Conservation (phyloP, 2,329 filamentous ascomycete species). For the Colletotrichum sidae region DNA sequence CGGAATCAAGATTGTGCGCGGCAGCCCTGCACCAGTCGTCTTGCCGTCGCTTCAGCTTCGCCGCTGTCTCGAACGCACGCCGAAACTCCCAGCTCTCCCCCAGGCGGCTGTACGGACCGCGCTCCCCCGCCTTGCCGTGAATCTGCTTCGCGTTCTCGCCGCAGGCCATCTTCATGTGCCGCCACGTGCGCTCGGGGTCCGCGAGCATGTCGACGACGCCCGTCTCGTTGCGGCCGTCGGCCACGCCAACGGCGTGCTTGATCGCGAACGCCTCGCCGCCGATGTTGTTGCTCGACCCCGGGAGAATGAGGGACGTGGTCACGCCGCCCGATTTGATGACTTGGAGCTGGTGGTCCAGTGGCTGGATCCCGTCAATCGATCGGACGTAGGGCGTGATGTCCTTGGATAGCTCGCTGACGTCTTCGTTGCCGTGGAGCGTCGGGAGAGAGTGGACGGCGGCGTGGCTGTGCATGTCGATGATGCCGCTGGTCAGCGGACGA, state of each 20-base stretch:
- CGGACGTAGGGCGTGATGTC: conserved; percentile 77
- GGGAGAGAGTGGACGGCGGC: conserved; percentile 70
- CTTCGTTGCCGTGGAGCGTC: conserved; percentile 62
- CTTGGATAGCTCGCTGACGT: conserved; percentile 73
- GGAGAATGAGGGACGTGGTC: conserved; percentile 74
- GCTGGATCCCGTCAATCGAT: conserved; percentile 73
- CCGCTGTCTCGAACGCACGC: conserved; percentile 73
- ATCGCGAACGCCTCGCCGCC: conserved; percentile 77
- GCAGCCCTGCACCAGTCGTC: conserved; percentile 76
- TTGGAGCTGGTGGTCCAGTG: conserved; percentile 72
- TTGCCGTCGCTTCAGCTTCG: conserved; percentile 66
- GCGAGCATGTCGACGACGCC: conserved; percentile 73
- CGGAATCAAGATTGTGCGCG: conserved; percentile 59
- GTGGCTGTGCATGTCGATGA: conserved; percentile 80
- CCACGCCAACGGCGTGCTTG: conserved; percentile 73
- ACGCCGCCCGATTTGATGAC: conserved; percentile 80
- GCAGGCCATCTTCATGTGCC: conserved; percentile 83
- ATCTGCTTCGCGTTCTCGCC: conserved; percentile 76
- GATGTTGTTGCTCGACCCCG: conserved; percentile 78
- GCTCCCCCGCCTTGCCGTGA: conserved; percentile 66
- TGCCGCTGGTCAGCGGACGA: conserved; percentile 72
- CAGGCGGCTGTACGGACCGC: conserved; percentile 69
- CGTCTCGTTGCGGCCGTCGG: conserved; percentile 70
- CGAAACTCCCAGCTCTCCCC: conserved; percentile 78
- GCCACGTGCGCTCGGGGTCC: conserved; percentile 72